Percentiles rank a stretch among this genome's conserved stretches.
Evolutionary conservation across 1,284 basidiomycete genomes (phyloP).

Genomic region (Pseudomicrostroma phylloplanum): DNA sequence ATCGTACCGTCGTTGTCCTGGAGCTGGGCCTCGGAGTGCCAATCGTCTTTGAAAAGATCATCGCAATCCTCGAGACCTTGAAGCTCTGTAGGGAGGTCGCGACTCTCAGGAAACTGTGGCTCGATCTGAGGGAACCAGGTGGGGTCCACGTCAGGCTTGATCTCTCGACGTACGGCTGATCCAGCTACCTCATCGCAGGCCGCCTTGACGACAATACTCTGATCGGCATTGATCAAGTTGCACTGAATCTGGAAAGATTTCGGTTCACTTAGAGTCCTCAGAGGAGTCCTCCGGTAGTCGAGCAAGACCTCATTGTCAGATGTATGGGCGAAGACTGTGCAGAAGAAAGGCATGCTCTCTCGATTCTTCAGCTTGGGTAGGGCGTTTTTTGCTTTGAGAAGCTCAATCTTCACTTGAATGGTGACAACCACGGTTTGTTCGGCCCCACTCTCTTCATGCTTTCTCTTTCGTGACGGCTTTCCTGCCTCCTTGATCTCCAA

Average conservation of each 20-base stretch:
- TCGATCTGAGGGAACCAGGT: not conserved
- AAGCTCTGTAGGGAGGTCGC: not conserved
- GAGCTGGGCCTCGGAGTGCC: not conserved
- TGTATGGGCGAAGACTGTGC: not conserved
- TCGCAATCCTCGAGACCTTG: slow-evolving; percentile 10
- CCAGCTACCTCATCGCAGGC: slow-evolving; percentile 30
- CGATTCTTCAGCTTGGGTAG: slow-evolving; percentile 11
- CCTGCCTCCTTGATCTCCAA: slow-evolving; percentile 11
- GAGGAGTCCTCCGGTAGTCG: slow-evolving; percentile 21
- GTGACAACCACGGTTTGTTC: not conserved
- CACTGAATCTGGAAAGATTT: slow-evolving; percentile 33
- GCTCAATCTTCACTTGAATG: slow-evolving; percentile 7
- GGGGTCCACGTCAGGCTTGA: slow-evolving; percentile 17
- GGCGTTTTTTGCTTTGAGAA: not conserved
- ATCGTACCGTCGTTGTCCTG: not conserved
- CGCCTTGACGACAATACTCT: slow-evolving; percentile 30
- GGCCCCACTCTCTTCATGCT: no score
- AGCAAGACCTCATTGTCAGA: slow-evolving; percentile 5
- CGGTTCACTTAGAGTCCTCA: slow-evolving; percentile 22
- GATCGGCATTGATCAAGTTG: slow-evolving; percentile 35
- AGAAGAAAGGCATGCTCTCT: slow-evolving; percentile 21
- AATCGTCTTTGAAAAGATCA: slow-evolving; percentile 12
- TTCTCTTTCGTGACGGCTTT: not conserved
- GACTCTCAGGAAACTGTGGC: not conserved
- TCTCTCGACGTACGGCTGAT: slow-evolving; percentile 18